These are phyloP conservation scores for Solanum habrochaites DNA, from an alignment of 257 asterid genomes.

Conservation along the genomic window DNA sequence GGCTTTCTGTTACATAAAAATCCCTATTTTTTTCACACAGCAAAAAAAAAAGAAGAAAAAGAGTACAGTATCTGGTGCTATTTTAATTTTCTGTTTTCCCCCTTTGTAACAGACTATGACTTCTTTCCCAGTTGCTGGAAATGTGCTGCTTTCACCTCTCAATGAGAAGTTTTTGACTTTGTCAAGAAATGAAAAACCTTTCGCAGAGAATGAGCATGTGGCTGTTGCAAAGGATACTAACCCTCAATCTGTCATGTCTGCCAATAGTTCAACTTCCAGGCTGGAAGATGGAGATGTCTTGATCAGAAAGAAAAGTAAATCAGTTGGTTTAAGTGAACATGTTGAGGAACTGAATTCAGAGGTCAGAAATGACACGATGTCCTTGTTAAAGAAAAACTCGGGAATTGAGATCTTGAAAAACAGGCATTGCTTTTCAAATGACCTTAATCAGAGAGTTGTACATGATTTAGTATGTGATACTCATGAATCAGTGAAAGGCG, in stretches of 20 bases:
- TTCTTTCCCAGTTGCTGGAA: slow-evolving; percentile 33
- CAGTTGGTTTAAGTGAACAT: slow-evolving; percentile 20
- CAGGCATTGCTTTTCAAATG: slow-evolving; percentile 17
- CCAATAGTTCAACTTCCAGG: slow-evolving; percentile 18
- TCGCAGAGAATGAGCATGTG: slow-evolving; percentile 17
- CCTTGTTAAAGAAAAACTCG: slow-evolving; percentile 13
- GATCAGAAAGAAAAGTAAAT: slow-evolving; percentile 28
- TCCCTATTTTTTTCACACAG: neutral
- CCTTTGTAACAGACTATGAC: slow-evolving; percentile 56
- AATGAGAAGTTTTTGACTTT: slow-evolving; percentile 44
- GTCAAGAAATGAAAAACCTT: slow-evolving; percentile 21
- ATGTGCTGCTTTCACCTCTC: slow-evolving; percentile 66
- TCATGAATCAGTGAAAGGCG: slow-evolving; percentile 9
- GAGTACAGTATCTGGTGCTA: neutral
- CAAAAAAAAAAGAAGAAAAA: neutral
- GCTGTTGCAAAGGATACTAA: slow-evolving; percentile 22
- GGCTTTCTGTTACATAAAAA: neutral
- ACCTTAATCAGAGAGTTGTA: slow-evolving; percentile 12
- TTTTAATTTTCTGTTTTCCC: neutral
- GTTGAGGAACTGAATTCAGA: slow-evolving; percentile 25
- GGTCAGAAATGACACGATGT: slow-evolving; percentile 11
- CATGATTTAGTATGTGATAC: slow-evolving; percentile 16
- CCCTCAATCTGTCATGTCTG: slow-evolving; percentile 15
- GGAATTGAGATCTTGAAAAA: slow-evolving; percentile 24
- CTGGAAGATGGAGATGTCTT: slow-evolving; percentile 17